Percentiles rank a stretch among this genome's conserved stretches.
These are phyloP conservation scores for Juncus effusus DNA, from an alignment of 176 grass and related monocot genomes.

Conservation along the genomic window DNA sequence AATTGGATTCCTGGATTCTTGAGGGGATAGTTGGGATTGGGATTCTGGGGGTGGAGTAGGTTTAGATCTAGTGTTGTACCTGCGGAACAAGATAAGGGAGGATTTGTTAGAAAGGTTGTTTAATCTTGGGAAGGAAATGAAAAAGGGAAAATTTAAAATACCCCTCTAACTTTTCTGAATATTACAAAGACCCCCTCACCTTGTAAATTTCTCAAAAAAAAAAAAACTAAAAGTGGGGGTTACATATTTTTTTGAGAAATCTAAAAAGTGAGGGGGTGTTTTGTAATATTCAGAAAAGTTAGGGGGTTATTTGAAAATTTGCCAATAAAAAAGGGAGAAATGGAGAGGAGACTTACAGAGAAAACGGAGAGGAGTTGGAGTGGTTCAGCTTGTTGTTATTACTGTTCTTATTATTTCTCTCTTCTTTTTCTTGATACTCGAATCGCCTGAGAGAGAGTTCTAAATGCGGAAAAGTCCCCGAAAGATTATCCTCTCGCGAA, in stretches of 20 bases:
- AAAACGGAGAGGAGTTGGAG: constrained; percentile 89
- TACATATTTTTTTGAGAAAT: background rate
- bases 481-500: constrained; percentile 23
- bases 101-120: background rate
- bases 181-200: too few relatives aligned
- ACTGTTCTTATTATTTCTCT: constrained; percentile 42
- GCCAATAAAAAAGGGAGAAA: background rate
- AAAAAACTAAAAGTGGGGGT: background rate
- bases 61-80: constrained; percentile 60
- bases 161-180: too few relatives aligned
- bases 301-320: background rate
- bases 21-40: constrained; percentile 30
- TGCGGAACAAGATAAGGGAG: constrained; percentile 29
- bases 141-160: too few relatives aligned
- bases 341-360: constrained; percentile 51
- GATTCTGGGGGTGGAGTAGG: constrained; percentile 25
- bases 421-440: constrained; percentile 52
- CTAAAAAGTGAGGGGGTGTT: too few relatives aligned
- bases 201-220: background rate
- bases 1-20: constrained; percentile 23
- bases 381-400: constrained; percentile 59
- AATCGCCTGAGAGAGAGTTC: constrained; percentile 82
- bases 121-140: too few relatives aligned
- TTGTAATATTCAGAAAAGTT: too few relatives aligned
- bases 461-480: constrained; percentile 30